A percentile compares a stretch with the other conserved stretches of the same genome.
These are phyloP conservation scores for Malassezia psittaci DNA, from an alignment of 1,284 basidiomycete genomes.

Conservation along the genomic window DNA sequence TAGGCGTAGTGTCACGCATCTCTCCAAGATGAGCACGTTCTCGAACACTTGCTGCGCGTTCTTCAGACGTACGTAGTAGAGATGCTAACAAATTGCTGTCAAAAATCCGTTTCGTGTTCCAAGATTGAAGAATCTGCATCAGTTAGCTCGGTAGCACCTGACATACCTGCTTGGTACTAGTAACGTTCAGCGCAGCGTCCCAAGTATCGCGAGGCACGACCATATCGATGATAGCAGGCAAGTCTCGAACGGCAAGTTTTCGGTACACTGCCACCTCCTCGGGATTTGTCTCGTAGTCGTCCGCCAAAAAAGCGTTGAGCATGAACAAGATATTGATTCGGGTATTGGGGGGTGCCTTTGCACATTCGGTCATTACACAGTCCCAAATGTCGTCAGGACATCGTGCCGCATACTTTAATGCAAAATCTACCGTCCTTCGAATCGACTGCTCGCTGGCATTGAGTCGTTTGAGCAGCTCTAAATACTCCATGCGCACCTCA, in stretches of 20 bases:
- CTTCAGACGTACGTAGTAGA: conserved; percentile 3
- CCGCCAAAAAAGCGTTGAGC: conserved; percentile 61
- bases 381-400: conserved; percentile 84
- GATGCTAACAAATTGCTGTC: conserved; percentile 2
- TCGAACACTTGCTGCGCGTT: conserved; percentile 15
- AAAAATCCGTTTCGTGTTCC: conserved; percentile 16
- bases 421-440: conserved; percentile 74
- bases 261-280: conserved; percentile 16
- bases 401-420: conserved; percentile 70
- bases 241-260: conserved; percentile 14
- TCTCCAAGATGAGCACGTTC: conserved; percentile 52
- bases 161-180: conserved; percentile 15
- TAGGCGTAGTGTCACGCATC: background rate
- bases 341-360: conserved; percentile 66
- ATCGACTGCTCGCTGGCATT: conserved; percentile 67
- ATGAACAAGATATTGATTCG: conserved; percentile 87
- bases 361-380: conserved; percentile 68
- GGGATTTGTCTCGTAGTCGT: conserved; percentile 12
- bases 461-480: conserved; percentile 35
- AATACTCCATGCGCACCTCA: conserved; percentile 46
- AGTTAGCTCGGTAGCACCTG: background rate
- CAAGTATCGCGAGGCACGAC: conserved; percentile 21
- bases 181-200: conserved; percentile 23
- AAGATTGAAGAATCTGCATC: conserved; percentile 18
- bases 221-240: conserved; percentile 16